A percentile compares a stretch with the other conserved stretches of the same genome.
These are phyloP conservation scores for Lepidium didymum DNA, from an alignment of 345 rosid genomes.

Conservation along the genomic window DNA sequence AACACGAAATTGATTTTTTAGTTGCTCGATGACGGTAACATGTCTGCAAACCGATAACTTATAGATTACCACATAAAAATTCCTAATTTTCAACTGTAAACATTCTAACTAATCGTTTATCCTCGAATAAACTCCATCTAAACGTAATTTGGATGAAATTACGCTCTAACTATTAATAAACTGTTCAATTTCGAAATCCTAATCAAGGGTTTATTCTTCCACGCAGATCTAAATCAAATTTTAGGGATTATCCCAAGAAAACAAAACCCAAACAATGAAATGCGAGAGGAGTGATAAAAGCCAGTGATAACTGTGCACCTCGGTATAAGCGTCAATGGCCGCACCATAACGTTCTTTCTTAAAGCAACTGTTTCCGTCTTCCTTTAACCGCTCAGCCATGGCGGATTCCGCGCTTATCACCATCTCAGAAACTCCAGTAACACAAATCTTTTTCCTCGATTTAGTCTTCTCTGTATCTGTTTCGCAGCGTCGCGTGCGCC, in stretches of 20 bases:
- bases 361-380: conserved; percentile 58
- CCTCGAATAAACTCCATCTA: not conserved
- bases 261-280: conserved; percentile 2
- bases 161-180: not conserved
- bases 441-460: not conserved
- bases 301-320: conserved; percentile 30
- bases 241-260: not conserved
- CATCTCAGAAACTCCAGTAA: conserved; percentile 15
- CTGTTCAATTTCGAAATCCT: not conserved
- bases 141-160: not conserved
- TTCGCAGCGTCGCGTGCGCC: not conserved
- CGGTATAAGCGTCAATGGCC: conserved; percentile 90
- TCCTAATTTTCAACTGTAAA: not conserved
- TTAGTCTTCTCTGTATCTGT: not conserved
- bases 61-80: not conserved
- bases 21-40: not conserved
- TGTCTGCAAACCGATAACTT: not conserved
- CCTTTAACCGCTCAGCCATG: conserved; percentile 46
- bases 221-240: not conserved
- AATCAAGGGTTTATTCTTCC: not conserved
- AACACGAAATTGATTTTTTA: not conserved
- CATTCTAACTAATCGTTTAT: not conserved
- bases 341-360: conserved; percentile 64
- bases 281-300: not conserved
- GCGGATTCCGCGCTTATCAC: conserved; percentile 23